phyloP scores from a whole-genome alignment of 2,329 filamentous ascomycete species.

The Mariannaea sp. region DNA sequence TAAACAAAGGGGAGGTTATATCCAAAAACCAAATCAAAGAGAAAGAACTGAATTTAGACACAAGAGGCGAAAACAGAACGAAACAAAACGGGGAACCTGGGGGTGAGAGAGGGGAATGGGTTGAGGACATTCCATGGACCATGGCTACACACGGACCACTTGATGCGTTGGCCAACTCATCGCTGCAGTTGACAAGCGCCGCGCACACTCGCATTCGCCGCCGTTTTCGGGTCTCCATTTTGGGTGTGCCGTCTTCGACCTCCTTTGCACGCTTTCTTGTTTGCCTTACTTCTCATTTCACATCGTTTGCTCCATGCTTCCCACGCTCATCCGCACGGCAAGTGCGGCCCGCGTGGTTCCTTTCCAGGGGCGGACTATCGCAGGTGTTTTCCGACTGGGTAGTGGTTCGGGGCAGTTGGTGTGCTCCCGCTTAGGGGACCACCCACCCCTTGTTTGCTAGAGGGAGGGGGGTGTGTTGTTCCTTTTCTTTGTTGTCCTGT shows the following conservation, averaged over 20 bases:
- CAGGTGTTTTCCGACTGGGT: constrained; percentile 20
- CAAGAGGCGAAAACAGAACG: constrained; percentile 17
- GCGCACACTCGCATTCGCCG: constrained; percentile 31
- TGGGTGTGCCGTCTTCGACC: constrained; percentile 9
- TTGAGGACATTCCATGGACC: constrained; percentile 38
- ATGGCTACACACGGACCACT: constrained; percentile 49
- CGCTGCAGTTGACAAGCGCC: constrained; percentile 49
- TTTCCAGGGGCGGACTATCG: constrained; percentile 12
- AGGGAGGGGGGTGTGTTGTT: constrained; percentile 19
- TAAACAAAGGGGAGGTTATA: constrained; percentile 7
- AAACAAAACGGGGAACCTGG: constrained; percentile 21
- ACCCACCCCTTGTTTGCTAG: constrained; percentile 5
- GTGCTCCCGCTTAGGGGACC: constrained; percentile 5
- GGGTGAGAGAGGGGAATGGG: constrained; percentile 31
- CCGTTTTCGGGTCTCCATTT: constrained; percentile 20
- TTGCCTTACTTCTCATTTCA: neutral
- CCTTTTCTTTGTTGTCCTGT: constrained; percentile 27
- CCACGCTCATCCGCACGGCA: constrained; percentile 10
- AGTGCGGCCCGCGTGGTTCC: constrained; percentile 13
- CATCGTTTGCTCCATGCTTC: constrained; percentile 2
- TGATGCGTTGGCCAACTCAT: constrained; percentile 51
- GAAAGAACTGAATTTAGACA: constrained; percentile 1
- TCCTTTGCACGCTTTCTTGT: constrained; percentile 2
- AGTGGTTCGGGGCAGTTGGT: constrained; percentile 1
- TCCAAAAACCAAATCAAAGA: constrained; percentile 4